A percentile compares a stretch with the other conserved stretches of the same genome.
phyloP scores from a whole-genome alignment of 1,284 basidiomycete genomes.

The Trichosporon sp. region DNA sequence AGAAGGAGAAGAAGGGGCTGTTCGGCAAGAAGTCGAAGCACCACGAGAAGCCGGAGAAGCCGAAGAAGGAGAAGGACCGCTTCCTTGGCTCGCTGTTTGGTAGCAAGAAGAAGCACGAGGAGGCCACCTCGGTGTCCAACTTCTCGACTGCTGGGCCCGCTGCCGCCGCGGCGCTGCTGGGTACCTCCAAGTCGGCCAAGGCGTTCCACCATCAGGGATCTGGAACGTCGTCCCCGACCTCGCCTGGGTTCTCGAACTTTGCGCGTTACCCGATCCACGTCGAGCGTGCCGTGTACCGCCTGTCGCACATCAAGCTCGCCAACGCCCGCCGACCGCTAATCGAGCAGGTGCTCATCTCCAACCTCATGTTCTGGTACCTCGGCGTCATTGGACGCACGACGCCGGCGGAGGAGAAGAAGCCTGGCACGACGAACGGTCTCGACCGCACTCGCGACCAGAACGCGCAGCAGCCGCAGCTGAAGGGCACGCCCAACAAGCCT shows the following conservation, averaged over 20 bases:
- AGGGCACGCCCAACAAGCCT: conserved; percentile 51
- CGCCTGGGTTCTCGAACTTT: conserved; percentile 65
- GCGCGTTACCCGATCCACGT: conserved; percentile 95
- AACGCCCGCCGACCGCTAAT: conserved; percentile 94
- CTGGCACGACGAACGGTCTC: conserved; percentile 53
- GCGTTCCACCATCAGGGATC: conserved; percentile 51
- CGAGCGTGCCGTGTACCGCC: conserved; percentile 92
- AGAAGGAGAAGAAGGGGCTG: conserved; percentile 67
- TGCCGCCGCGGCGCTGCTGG: conserved; percentile 76
- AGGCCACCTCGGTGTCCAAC: conserved; percentile 59
- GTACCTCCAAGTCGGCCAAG: conserved; percentile 76
- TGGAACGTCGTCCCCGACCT: conserved; percentile 59
- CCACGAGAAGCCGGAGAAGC: conserved; percentile 68
- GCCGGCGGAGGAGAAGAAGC: conserved; percentile 55
- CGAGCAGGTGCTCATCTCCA: conserved; percentile 98
- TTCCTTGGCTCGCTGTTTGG: conserved; percentile 89
- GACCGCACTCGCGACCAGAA: conserved; percentile 49
- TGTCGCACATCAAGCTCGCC: conserved; percentile 97
- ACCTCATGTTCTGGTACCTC: conserved; percentile 99
- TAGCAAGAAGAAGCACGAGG: conserved; percentile 75
- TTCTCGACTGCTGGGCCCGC: conserved; percentile 70
- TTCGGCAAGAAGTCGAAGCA: conserved; percentile 66
- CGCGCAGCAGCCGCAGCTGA: conserved; percentile 50
- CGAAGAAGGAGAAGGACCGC: conserved; percentile 68
- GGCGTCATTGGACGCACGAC: conserved; percentile 84